Evolutionary conservation across 495 filamentous ascomycete species (phyloP).

Genomic region (Bacidia gigantensis): DNA sequence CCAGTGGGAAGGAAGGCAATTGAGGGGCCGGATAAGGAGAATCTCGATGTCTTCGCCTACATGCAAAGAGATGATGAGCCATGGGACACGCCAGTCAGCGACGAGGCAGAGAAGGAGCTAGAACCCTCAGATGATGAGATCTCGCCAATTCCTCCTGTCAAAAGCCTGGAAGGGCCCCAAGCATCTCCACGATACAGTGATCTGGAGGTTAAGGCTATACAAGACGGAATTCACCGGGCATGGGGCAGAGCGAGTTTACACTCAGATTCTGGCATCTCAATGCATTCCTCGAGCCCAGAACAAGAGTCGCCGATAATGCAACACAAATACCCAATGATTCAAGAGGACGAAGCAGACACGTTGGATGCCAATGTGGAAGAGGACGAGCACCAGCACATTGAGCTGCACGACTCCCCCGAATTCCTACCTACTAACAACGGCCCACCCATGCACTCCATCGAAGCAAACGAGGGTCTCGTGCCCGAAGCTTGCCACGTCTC

Average conservation of each 20-base stretch:
- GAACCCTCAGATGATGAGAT: constrained; percentile 5
- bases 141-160: constrained; percentile 3
- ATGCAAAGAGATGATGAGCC: constrained; percentile 13
- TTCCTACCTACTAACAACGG: neutral
- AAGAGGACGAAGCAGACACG: constrained; percentile 1
- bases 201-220: constrained; percentile 14
- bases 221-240: constrained; percentile 8
- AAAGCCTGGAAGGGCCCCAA: constrained; percentile 2
- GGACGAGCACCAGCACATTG: neutral
- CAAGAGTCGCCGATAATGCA: constrained; percentile 15
- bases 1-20: neutral
- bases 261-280: constrained; percentile 19
- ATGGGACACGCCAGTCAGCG: neutral
- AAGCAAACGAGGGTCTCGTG: constrained; percentile 2
- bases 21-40: constrained; percentile 5
- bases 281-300: constrained; percentile 17
- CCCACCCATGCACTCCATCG: constrained; percentile 3
- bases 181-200: constrained; percentile 16
- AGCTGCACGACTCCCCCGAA: neutral
- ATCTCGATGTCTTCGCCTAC: constrained; percentile 17
- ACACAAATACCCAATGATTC: constrained; percentile 16
- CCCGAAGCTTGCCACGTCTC: constrained; percentile 15
- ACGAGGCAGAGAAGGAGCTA: constrained; percentile 1
- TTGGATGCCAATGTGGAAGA: neutral
- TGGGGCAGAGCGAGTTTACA: constrained; percentile 13